Percentiles rank a stretch among this genome's conserved stretches.
phyloP scores from a whole-genome alignment of 2,329 filamentous ascomycete genomes.

The Pochonia chlamydosporia region DNA sequence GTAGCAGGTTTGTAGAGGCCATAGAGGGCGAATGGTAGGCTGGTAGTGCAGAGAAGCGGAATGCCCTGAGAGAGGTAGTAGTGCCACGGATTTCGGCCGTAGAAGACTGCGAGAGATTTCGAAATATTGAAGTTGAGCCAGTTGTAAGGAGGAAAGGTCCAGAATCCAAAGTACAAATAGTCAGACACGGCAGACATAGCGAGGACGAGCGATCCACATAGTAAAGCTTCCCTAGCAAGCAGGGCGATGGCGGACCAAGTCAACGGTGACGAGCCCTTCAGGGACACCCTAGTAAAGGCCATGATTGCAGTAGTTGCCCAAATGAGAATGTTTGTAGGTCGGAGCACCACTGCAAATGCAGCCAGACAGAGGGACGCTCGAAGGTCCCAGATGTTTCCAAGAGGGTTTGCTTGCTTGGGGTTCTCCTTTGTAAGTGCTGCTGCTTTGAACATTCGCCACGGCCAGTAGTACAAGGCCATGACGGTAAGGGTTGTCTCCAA shows the following conservation, averaged over 20 bases:
- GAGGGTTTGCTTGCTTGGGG: constrained; percentile 22
- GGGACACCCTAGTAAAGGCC: constrained; percentile 36
- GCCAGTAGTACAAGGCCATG: constrained; percentile 75
- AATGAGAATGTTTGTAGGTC: constrained; percentile 84
- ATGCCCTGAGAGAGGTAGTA: constrained; percentile 91
- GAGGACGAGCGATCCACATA: constrained; percentile 60
- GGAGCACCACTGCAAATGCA: constrained; percentile 74
- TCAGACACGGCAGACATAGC: constrained; percentile 62
- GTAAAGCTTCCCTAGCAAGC: constrained; percentile 55
- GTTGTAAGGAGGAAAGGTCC: constrained; percentile 82
- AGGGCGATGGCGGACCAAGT: constrained; percentile 38
- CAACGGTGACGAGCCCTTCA: constrained; percentile 34
- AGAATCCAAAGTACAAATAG: constrained; percentile 72
- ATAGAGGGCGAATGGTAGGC: constrained; percentile 66
- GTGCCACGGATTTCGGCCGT: constrained; percentile 83
- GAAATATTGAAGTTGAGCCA: constrained; percentile 90
- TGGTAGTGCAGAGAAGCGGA: constrained; percentile 78
- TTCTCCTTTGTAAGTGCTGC: constrained; percentile 33
- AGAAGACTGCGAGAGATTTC: constrained; percentile 84
- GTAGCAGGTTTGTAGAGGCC: constrained; percentile 52
- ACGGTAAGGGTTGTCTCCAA: constrained; percentile 85
- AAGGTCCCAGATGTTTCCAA: constrained; percentile 23
- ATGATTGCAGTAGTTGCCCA: constrained; percentile 61
- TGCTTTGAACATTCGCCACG: constrained; percentile 64
- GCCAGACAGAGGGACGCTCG: constrained; percentile 66